phyloP scores from a whole-genome alignment of 2,329 filamentous ascomycete species.

The Apiospora saccharicola region DNA sequence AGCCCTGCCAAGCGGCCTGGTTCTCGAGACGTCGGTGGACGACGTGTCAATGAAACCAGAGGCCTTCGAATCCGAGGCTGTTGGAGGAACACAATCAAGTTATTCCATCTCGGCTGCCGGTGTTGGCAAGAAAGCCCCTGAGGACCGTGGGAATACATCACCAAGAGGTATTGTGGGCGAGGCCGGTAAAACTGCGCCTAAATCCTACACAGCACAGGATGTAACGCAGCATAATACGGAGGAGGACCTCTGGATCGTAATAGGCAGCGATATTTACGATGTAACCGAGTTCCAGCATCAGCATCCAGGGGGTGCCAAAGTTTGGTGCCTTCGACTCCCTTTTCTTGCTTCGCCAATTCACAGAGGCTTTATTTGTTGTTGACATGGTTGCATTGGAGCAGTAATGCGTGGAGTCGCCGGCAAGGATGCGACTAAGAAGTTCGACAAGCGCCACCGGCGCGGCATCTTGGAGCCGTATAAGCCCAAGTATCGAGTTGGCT shows the following conservation, averaged over 20 bases:
- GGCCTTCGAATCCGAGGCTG: too few relatives aligned
- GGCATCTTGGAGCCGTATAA: constrained; percentile 31
- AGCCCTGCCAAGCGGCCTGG: too few relatives aligned
- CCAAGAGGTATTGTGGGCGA: neutral
- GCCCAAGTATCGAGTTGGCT: neutral
- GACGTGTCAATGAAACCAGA: too few relatives aligned
- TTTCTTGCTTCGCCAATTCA: neutral
- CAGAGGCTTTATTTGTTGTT: neutral
- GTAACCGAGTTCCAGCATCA: constrained; percentile 34
- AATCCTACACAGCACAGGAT: constrained; percentile 23
- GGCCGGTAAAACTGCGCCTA: neutral
- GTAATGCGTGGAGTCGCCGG: constrained; percentile 32
- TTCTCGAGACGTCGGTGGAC: too few relatives aligned
- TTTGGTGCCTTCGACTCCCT: constrained; percentile 22
- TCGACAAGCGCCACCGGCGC: constrained; percentile 34
- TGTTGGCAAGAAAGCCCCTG: too few relatives aligned
- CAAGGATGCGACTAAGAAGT: constrained; percentile 35
- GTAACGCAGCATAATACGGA: constrained; percentile 32
- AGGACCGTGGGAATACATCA: neutral
- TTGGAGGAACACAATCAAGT: too few relatives aligned
- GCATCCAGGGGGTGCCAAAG: constrained; percentile 38
- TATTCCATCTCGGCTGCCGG: too few relatives aligned
- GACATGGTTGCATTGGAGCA: neutral
- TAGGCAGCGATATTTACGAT: constrained; percentile 37
- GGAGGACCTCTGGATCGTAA: constrained; percentile 36